Conservation (phyloP, 305 asterid species). For the Lippia alba region DNA sequence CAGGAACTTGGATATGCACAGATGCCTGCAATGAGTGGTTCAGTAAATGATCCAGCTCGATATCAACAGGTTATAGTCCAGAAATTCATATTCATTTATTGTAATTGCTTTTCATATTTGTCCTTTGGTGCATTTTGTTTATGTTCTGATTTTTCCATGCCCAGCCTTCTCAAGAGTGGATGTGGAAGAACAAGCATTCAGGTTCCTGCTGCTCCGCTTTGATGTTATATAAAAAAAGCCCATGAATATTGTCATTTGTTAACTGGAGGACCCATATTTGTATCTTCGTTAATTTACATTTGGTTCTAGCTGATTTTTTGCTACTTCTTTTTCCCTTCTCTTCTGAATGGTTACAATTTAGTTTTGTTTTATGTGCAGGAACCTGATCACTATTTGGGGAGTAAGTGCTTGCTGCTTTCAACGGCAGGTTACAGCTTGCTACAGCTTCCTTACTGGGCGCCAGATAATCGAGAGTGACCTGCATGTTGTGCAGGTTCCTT, state of each 20-base stretch:
- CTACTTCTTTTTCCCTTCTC: conserved; percentile 2
- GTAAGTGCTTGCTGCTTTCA: conserved; percentile 16
- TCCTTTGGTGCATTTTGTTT: neutral
- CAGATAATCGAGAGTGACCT: too few relatives aligned
- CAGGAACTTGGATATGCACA: conserved; percentile 67
- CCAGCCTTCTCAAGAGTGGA: conserved; percentile 73
- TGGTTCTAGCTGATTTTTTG: too few relatives aligned
- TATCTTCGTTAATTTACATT: neutral
- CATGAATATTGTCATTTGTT: neutral
- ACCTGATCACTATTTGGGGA: conserved; percentile 30
- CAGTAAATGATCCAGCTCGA: conserved; percentile 53
- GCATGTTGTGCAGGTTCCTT: neutral
- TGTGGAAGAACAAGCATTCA: conserved; percentile 58
- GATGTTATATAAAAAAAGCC: neutral
- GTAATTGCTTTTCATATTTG: conserved; percentile 5
- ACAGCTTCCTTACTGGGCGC: neutral
- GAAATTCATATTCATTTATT: conserved; percentile 19
- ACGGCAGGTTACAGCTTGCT: conserved; percentile 5
- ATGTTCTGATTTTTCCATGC: conserved; percentile 41
- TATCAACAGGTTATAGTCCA: conserved; percentile 64
- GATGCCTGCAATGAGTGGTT: conserved; percentile 47
- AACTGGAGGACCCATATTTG: neutral
- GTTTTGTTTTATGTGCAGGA: conserved; percentile 32
- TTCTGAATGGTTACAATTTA: neutral
- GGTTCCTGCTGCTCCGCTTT: conserved; percentile 32